A percentile compares a stretch with the other conserved stretches of the same genome.
These are phyloP conservation scores for Glaciozyma martinii DNA, from an alignment of 768 basidiomycete species.

Conservation along the genomic window DNA sequence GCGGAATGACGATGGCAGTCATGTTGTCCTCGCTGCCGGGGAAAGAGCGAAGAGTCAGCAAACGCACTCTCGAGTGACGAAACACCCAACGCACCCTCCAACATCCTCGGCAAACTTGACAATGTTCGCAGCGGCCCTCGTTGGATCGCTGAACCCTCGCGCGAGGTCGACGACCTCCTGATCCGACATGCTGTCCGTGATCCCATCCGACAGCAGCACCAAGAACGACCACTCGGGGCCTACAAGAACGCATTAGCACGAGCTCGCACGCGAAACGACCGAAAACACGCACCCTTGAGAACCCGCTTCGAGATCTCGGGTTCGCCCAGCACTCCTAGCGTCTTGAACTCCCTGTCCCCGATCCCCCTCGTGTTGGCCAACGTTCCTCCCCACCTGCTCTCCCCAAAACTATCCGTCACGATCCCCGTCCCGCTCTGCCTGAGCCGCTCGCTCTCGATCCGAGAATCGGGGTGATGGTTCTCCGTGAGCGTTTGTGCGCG, in stretches of 20 bases:
- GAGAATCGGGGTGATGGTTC: constrained; percentile 88
- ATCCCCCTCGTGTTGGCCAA: constrained; percentile 84
- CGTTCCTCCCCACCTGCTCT: constrained; percentile 93
- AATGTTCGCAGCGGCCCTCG: constrained; percentile 70
- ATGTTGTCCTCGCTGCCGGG: constrained; percentile 82
- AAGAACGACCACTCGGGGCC: constrained; percentile 78
- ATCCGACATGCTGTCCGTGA: constrained; percentile 82
- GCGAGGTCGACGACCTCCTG: constrained; percentile 89
- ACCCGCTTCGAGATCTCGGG: constrained; percentile 27
- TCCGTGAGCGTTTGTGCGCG: constrained; percentile 79
- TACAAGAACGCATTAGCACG: constrained; percentile 42
- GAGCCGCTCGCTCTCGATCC: constrained; percentile 71
- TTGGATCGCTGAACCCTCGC: constrained; percentile 56
- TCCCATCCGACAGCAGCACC: constrained; percentile 83
- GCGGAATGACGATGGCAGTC: constrained; percentile 79
- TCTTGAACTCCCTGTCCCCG: constrained; percentile 36
- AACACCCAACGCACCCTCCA: constrained; percentile 29
- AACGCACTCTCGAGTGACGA: background rate
- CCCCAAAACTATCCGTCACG: constrained; percentile 89
- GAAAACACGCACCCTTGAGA: constrained; percentile 11
- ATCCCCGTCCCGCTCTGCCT: constrained; percentile 78
- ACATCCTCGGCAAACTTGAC: constrained; percentile 73
- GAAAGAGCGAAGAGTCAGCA: background rate
- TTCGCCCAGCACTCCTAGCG: constrained; percentile 33
- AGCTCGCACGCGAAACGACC: background rate